Conservation (phyloP, 2,329 filamentous ascomycete species). For the Hymenoscyphus repandus region DNA sequence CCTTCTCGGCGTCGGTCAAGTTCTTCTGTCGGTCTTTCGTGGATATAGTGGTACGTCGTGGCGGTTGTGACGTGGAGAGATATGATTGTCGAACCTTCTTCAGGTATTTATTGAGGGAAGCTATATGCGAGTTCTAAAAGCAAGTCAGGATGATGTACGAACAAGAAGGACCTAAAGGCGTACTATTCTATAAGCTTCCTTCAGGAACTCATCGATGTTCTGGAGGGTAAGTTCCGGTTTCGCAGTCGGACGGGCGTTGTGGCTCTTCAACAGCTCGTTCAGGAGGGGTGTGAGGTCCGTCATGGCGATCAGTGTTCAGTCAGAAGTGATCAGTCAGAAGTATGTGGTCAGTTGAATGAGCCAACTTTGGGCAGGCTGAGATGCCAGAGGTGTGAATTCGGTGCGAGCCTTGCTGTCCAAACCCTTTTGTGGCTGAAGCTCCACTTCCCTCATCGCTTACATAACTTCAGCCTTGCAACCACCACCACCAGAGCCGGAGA, state of each 20-base stretch:
- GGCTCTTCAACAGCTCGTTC: slow-evolving; percentile 60
- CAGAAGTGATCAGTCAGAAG: background rate
- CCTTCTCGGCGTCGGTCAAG: slow-evolving; percentile 74
- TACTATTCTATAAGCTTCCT: slow-evolving; percentile 92
- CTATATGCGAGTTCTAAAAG: slow-evolving; percentile 74
- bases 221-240: slow-evolving; percentile 34
- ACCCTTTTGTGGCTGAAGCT: background rate
- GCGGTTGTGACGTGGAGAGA: slow-evolving; percentile 71
- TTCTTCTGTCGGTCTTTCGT: slow-evolving; percentile 27
- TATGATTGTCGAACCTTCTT: slow-evolving; percentile 83
- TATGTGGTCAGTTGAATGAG: too few relatives aligned
- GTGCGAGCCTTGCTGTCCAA: background rate
- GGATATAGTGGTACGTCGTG: slow-evolving; percentile 35
- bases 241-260: slow-evolving; percentile 45
- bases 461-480: too few relatives aligned
- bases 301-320: slow-evolving; percentile 33
- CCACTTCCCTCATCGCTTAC: background rate
- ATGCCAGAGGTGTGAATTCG: too few relatives aligned
- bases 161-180: slow-evolving; percentile 13
- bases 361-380: too few relatives aligned
- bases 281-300: slow-evolving; percentile 63
- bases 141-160: slow-evolving; percentile 18
- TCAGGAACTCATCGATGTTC: slow-evolving; percentile 77
- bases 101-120: slow-evolving; percentile 73
- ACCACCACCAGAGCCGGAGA: too few relatives aligned